Evolutionary conservation across 2,329 filamentous ascomycete genomes (phyloP).

Genomic region (Arthroderma sp.): DNA sequence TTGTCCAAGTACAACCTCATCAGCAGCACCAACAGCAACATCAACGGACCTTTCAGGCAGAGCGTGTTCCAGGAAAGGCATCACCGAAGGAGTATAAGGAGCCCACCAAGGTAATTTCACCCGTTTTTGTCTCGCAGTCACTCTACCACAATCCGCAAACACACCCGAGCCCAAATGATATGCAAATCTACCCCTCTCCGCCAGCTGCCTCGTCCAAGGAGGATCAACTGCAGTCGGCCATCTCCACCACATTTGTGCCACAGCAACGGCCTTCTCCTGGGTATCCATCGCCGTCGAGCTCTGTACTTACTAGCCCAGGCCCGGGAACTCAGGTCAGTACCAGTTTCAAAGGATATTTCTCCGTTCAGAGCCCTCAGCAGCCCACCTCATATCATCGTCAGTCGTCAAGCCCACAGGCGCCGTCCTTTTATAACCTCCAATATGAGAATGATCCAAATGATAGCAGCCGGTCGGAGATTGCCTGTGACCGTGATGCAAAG

Average conservation of each 20-base stretch:
- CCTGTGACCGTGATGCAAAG: conserved; percentile 2
- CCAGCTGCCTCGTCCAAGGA: not conserved
- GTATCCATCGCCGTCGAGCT: conserved; percentile 7
- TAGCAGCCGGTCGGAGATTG: not conserved
- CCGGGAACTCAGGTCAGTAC: not conserved
- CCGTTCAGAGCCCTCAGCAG: not conserved
- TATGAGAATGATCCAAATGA: too few species aligned
- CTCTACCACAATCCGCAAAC: too few species aligned
- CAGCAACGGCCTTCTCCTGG: not conserved
- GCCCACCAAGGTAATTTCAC: too few species aligned
- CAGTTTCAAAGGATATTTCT: not conserved
- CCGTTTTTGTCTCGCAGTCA: too few species aligned
- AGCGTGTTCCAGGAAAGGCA: too few species aligned
- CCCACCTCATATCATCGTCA: not conserved
- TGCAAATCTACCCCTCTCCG: not conserved
- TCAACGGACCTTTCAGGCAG: too few species aligned
- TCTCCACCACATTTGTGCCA: not conserved
- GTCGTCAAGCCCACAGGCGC: not conserved
- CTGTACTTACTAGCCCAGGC: conserved; percentile 3
- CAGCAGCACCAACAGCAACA: too few species aligned
- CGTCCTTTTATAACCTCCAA: too few species aligned
- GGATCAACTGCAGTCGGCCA: not conserved
- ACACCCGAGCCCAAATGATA: not conserved
- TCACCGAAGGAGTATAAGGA: too few species aligned
- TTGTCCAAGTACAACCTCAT: too few species aligned